A percentile compares a stretch with the other conserved stretches of the same genome.
Conservation (phyloP, 306 rosid species). For the Elaeagnus macrophylla region DNA sequence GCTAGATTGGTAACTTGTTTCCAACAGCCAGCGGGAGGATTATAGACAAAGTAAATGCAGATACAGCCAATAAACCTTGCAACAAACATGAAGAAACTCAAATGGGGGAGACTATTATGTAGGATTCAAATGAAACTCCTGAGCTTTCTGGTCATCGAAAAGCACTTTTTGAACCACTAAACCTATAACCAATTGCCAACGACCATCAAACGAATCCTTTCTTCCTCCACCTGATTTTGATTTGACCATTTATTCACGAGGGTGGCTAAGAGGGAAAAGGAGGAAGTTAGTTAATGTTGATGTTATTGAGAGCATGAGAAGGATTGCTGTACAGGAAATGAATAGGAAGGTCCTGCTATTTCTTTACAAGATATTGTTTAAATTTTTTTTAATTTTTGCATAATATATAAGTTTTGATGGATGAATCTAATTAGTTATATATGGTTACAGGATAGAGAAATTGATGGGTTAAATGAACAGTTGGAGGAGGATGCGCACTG, state of each 20-base stretch:
- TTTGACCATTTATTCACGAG: slow-evolving; percentile 61
- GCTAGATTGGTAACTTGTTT: slow-evolving; percentile 61
- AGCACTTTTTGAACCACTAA: slow-evolving; percentile 89
- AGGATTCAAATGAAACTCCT: slow-evolving; percentile 25
- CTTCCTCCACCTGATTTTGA: slow-evolving; percentile 97
- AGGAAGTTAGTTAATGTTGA: slow-evolving; percentile 92
- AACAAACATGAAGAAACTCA: slow-evolving; percentile 42
- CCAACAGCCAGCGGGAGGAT: slow-evolving; percentile 73
- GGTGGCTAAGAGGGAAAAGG: slow-evolving; percentile 89
- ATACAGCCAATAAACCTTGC: slow-evolving; percentile 31
- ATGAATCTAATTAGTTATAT: neutral
- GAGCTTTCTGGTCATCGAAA: slow-evolving; percentile 55
- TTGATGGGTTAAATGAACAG: slow-evolving; percentile 70
- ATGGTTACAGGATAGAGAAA: slow-evolving; percentile 66
- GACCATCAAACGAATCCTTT: slow-evolving; percentile 66
- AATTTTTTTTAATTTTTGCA: neutral
- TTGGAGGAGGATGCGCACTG: slow-evolving; percentile 67
- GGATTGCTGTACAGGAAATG: slow-evolving; percentile 95
- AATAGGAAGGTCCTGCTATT: slow-evolving; percentile 77
- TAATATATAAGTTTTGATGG: no score
- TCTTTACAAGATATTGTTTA: no score
- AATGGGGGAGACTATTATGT: slow-evolving; percentile 31
- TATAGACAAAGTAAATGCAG: slow-evolving; percentile 52
- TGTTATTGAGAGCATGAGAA: slow-evolving; percentile 90
- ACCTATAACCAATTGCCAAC: slow-evolving; percentile 42